Evolutionary conservation across 2,329 filamentous ascomycete genomes (phyloP), one percentile per base, ranked within the genome.

Genomic region (Cordyceps farinosa): DNA sequence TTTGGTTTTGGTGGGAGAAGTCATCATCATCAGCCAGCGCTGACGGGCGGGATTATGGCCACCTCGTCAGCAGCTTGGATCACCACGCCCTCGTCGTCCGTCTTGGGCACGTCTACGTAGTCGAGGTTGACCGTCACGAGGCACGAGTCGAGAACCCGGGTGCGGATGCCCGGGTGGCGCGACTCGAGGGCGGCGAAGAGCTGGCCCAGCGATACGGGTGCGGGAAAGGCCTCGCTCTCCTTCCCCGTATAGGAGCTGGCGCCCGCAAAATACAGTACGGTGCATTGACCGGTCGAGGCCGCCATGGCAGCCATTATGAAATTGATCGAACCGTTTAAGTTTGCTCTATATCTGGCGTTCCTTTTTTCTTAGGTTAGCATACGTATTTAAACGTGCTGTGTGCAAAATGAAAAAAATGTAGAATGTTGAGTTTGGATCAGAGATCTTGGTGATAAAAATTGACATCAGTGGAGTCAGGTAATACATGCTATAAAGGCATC

Each of bases 21-120:
- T 22, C 22, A 9, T 36, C 50, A 44, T 50, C 44, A 8, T 82
- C 75, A 95, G 5, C 91, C 91, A 44, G 91, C 92, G 79, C 91
- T 96, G 67, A 96, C 92, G 10, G 92, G 91, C 40, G 92, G 91
- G 63, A 96, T 94, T 42, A 96, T 89, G 48, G 90, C 92, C 62
- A 96, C 90, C 77, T 96, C 92, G 72, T 96, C 91, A 34, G 88
- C 90, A 66, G 86, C 85, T 58, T 86, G 77, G 63, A 96, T 89
- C 62, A 85, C 73, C 32, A 80, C 68, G 17, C 77, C 77, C 53
- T 75, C 75, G 13, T 74, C 74, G 22, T 75, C 75, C 38, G 76
- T 76, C 47, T 80, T 79, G 11, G 83, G 79, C 11, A 91, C 69
- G 72, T 95, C 90, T 71, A 94, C 87, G 77, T 96, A 96, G 64